A percentile compares a stretch with the other conserved stretches of the same genome.
Conservation (phyloP, 805 yeast species). For the Lachancea nothofagi region DNA sequence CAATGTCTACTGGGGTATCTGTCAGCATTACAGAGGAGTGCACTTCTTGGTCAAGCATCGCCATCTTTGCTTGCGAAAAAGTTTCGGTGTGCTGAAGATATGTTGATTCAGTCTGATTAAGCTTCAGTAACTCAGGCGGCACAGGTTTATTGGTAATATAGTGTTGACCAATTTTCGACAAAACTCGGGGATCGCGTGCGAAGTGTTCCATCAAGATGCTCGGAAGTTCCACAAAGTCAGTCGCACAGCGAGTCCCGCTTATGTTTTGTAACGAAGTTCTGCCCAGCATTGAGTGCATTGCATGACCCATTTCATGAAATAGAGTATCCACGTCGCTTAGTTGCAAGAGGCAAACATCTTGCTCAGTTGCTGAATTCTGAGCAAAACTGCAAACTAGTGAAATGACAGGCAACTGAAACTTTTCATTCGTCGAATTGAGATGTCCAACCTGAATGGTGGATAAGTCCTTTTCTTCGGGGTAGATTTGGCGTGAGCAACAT, state of each 20-base stretch:
- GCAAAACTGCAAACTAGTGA: conserved; percentile 82
- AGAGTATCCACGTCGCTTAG: conserved; percentile 84
- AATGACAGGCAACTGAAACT: conserved; percentile 81
- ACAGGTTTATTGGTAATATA: conserved; percentile 54
- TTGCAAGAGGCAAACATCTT: conserved; percentile 53
- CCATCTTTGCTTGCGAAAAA: conserved; percentile 84
- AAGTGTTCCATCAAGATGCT: conserved; percentile 95
- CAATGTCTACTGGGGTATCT: conserved; percentile 46
- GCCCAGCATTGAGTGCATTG: conserved; percentile 96
- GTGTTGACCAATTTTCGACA: conserved; percentile 68
- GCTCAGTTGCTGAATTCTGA: conserved; percentile 33
- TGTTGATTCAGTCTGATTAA: conserved; percentile 46
- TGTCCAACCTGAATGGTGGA: conserved; percentile 33
- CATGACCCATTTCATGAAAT: conserved; percentile 99
- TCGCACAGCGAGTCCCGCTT: conserved; percentile 90
- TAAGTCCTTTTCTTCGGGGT: conserved; percentile 45
- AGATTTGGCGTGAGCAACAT: conserved; percentile 82
- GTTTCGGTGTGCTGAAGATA: conserved; percentile 65
- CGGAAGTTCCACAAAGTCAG: conserved; percentile 95
- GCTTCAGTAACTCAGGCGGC: conserved; percentile 44
- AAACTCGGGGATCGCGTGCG: conserved; percentile 73
- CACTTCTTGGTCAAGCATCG: conserved; percentile 75
- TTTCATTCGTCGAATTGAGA: conserved; percentile 36
- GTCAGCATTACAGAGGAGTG: conserved; percentile 44
- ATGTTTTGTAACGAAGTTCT: conserved; percentile 84